phyloP scores from a whole-genome alignment of 2,329 filamentous ascomycete genomes.

The Colletotrichum sp. region DNA sequence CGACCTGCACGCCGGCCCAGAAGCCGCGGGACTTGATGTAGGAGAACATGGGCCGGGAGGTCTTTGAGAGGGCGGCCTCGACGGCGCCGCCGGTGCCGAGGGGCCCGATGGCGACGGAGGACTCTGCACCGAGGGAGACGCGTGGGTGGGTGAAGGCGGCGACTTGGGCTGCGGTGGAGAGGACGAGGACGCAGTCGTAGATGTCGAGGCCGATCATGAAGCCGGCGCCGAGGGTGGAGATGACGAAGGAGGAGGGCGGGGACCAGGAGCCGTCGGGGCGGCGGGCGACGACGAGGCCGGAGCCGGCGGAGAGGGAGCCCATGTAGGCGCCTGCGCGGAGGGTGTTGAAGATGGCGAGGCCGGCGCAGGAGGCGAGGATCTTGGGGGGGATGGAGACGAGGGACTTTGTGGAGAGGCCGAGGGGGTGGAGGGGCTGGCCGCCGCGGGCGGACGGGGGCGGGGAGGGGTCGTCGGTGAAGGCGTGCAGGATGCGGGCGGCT shows the following conservation, averaged over 20 bases:
- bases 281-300: slow-evolving; percentile 63
- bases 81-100: slow-evolving; percentile 68
- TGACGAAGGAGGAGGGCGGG: slow-evolving; percentile 73
- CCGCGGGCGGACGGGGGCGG: slow-evolving; percentile 17
- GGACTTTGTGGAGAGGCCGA: slow-evolving; percentile 34
- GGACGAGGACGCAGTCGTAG: slow-evolving; percentile 78
- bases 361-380: slow-evolving; percentile 60
- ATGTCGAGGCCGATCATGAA: slow-evolving; percentile 77
- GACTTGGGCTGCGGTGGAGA: slow-evolving; percentile 71
- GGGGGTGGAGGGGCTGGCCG: slow-evolving; percentile 33
- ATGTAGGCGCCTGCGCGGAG: slow-evolving; percentile 63
- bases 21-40: slow-evolving; percentile 84
- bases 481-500: slow-evolving; percentile 74
- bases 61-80: slow-evolving; percentile 34
- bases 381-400: slow-evolving; percentile 42
- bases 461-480: slow-evolving; percentile 63
- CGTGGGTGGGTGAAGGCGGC: slow-evolving; percentile 71
- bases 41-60: slow-evolving; percentile 71
- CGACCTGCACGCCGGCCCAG: slow-evolving; percentile 80
- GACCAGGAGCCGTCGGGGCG: slow-evolving; percentile 69
- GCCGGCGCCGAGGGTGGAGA: slow-evolving; percentile 73
- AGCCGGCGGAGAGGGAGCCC: slow-evolving; percentile 63
- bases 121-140: slow-evolving; percentile 71
- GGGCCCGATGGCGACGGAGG: slow-evolving; percentile 67
- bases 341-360: slow-evolving; percentile 68